Evolutionary conservation across 257 asterid species (phyloP).

Genomic region (Fraxinus excelsior): DNA sequence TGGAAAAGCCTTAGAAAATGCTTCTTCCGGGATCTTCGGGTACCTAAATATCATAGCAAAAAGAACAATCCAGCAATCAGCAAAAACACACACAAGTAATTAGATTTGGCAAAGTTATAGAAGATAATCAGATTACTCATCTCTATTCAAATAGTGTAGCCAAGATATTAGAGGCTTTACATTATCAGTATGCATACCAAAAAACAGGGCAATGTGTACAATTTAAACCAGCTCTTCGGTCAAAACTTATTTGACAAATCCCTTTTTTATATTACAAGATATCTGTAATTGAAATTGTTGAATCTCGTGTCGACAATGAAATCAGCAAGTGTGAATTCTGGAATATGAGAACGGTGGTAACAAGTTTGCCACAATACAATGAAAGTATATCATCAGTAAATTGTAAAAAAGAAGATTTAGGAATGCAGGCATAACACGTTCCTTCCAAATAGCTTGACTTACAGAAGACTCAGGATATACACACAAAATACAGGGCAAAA

Average conservation of each 20-base stretch:
- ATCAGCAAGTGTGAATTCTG: background rate
- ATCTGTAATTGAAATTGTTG: background rate
- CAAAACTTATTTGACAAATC: background rate
- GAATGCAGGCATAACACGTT: background rate
- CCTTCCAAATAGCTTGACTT: background rate
- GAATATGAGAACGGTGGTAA: background rate
- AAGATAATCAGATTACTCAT: background rate
- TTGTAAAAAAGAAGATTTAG: background rate
- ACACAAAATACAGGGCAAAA: background rate
- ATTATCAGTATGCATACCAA: background rate
- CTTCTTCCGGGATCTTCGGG: conserved; percentile 57
- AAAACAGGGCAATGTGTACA: background rate
- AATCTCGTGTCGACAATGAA: too few species aligned
- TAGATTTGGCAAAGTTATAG: background rate
- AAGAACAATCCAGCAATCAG: background rate
- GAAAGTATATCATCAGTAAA: background rate
- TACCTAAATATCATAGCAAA: conserved; percentile 48
- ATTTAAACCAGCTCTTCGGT: background rate
- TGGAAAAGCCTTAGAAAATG: conserved; percentile 62
- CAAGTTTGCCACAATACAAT: background rate
- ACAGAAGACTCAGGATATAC: background rate
- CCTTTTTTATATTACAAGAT: too few species aligned
- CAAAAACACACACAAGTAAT: background rate
- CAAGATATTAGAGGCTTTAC: background rate
- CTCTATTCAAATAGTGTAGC: background rate